These are phyloP conservation scores for Sphaerostilbella broomeana DNA, from an alignment of 2,329 filamentous ascomycete genomes.

Conservation along the genomic window DNA sequence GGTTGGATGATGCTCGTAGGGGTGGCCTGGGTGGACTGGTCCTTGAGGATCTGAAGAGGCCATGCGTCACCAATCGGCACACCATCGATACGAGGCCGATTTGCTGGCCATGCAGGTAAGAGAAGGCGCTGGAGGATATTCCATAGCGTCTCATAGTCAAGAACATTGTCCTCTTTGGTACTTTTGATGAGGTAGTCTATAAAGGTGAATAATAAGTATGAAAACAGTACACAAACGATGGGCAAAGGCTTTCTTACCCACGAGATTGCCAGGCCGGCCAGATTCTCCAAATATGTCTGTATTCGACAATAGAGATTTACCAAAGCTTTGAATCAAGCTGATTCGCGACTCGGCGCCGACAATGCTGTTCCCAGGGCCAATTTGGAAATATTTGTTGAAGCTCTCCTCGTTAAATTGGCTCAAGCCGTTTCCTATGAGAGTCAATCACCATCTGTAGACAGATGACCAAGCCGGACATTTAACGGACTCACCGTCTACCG, in stretches of 20 bases:
- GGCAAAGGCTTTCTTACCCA: constrained; percentile 31
- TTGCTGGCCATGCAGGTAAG: constrained; percentile 42
- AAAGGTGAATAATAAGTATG: background rate
- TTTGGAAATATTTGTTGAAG: constrained; percentile 37
- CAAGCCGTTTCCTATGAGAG: constrained; percentile 23
- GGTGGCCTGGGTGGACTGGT: constrained; percentile 1
- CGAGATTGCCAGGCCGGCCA: constrained; percentile 41
- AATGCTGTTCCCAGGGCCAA: constrained; percentile 37
- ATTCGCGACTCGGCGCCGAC: constrained; percentile 38
- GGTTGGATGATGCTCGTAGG: constrained; percentile 35
- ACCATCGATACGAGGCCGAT: constrained; percentile 43
- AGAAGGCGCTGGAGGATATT: constrained; percentile 35
- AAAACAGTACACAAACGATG: background rate
- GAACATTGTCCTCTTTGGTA: constrained; percentile 18
- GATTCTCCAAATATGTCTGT: constrained; percentile 34
- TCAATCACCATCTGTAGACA: no score
- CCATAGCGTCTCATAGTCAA: constrained; percentile 38
- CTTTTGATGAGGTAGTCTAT: constrained; percentile 34
- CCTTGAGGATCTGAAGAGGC: constrained; percentile 30
- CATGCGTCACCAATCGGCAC: constrained; percentile 44
- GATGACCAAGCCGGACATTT: fast-evolving
- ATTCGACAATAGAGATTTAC: constrained; percentile 32
- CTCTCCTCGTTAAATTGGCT: constrained; percentile 25
- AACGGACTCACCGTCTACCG: constrained; percentile 30
- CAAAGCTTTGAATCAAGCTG: constrained; percentile 35